Conservation (phyloP, 345 rosid species). For the Gynandropsis gynandra region DNA sequence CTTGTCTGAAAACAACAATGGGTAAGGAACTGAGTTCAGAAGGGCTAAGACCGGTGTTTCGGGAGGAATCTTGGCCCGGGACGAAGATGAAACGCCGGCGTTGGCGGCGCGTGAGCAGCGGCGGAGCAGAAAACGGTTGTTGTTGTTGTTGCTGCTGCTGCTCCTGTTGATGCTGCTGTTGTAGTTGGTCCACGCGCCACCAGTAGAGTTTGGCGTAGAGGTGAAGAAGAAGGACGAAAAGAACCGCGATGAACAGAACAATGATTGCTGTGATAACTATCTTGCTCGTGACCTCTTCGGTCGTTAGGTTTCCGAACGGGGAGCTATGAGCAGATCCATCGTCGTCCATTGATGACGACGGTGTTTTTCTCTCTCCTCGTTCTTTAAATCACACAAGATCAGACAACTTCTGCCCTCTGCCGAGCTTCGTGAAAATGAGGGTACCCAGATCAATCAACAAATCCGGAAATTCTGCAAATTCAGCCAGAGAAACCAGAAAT, state of each 20-base stretch:
- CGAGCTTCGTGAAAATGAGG: conserved; percentile 15
- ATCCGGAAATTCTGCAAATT: conserved; percentile 7
- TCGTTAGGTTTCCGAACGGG: conserved; percentile 28
- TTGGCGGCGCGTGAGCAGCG: conserved; percentile 35
- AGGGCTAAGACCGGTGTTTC: conserved; percentile 49
- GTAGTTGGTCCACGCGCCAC: conserved; percentile 59
- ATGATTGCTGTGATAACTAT: conserved; percentile 59
- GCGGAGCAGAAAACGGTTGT: conserved; percentile 18
- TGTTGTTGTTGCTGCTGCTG: conserved; percentile 11
- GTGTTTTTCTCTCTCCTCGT: not conserved
- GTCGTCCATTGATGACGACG: conserved; percentile 32
- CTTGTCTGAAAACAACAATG: conserved; percentile 36
- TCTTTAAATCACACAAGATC: conserved; percentile 6
- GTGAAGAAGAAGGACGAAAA: conserved; percentile 63
- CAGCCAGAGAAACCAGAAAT: conserved; percentile 5
- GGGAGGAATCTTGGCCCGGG: conserved; percentile 44
- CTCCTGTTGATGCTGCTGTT: conserved; percentile 18
- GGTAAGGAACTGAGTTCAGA: conserved; percentile 55
- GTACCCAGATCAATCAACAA: conserved; percentile 16
- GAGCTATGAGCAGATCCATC: conserved; percentile 26
- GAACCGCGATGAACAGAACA: conserved; percentile 53
- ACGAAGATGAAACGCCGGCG: conserved; percentile 51
- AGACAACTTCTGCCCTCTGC: not conserved
- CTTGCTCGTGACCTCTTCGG: conserved; percentile 54
- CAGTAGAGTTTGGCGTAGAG: conserved; percentile 90